phyloP scores from a whole-genome alignment of 2,329 filamentous ascomycete genomes.

The Colletotrichum liaoningense region DNA sequence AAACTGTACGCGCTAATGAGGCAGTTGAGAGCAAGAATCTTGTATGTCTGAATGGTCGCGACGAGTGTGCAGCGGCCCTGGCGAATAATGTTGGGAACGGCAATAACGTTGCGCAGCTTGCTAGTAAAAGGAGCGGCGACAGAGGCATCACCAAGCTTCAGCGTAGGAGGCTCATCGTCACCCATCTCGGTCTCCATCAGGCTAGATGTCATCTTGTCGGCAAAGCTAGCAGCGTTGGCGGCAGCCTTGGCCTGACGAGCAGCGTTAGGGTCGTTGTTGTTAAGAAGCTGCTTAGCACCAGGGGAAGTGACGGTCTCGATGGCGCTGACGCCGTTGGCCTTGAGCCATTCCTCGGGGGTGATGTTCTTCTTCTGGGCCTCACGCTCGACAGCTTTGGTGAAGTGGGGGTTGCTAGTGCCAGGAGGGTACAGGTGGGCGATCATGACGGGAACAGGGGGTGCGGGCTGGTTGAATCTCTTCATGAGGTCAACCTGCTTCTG shows the following conservation, averaged over 20 bases:
- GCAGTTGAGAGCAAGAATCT: conserved; percentile 97
- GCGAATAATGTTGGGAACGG: conserved; percentile 97
- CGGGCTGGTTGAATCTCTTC: conserved; percentile 92
- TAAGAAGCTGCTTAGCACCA: conserved; percentile 70
- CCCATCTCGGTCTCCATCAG: conserved; percentile 94
- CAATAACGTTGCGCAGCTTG: conserved; percentile 96
- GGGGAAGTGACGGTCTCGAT: conserved; percentile 76
- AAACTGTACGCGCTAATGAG: conserved; percentile 97
- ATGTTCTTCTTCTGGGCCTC: conserved; percentile 85
- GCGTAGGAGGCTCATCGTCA: conserved; percentile 90
- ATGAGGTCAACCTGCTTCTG: conserved; percentile 95
- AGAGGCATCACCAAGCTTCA: conserved; percentile 97
- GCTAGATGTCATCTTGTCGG: conserved; percentile 84
- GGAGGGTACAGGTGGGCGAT: conserved; percentile 96
- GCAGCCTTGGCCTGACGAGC: conserved; percentile 74
- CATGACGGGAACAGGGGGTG: conserved; percentile 89
- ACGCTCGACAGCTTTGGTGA: conserved; percentile 88
- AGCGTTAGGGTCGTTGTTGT: conserved; percentile 61
- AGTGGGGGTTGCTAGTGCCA: conserved; percentile 92
- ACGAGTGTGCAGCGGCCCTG: conserved; percentile 98
- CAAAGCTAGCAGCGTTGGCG: conserved; percentile 80
- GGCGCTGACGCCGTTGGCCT: conserved; percentile 62
- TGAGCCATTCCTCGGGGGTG: conserved; percentile 67
- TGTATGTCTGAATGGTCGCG: conserved; percentile 99
- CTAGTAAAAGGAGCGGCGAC: conserved; percentile 98